Base-by-base conservation (phyloP, 179 eudicot species). In the Camellia oleifera region DNA sequence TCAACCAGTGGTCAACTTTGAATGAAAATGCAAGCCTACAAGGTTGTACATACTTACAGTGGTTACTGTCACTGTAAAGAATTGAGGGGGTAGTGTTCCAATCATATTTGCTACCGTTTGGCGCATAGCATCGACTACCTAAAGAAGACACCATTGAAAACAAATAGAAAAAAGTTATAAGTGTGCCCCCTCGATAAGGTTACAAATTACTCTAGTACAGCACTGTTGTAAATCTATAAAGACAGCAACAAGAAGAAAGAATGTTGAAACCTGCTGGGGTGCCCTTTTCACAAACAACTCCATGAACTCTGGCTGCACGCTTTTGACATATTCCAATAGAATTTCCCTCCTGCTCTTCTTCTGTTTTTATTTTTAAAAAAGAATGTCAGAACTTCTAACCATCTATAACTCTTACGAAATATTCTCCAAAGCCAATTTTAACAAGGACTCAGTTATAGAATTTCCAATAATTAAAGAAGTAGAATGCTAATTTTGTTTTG, bases 101-200 rank as follows among this genome's bases (percentile, higher is more conserved):
- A 94, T 94, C 97, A 94, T 94, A 81, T 92, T 94, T 69, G 97
- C 89, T n/a, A 94, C 95, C 11, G 97, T 94, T 82, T 92, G 95
- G 56, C 98, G 97, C 98, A 94, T 94, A 42, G 98, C 98, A 74
- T 94, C 98, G 81, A 94, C 98, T 72, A 94, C 92, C 98, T 94
- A 82, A 23, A 72, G 45, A 69, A 64, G 40, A 58, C 46, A 53
- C 3, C 44, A 45, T n/a, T 32, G 62, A 52, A 44, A 60, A 20
- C 44, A 10, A 66, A 56, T 62, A 46, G 13, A 76, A 48, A 4
- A 14, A 52, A 10, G 76, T 18, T 42, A 77, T 26, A 62, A 50
- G 77, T 79, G 4, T 4, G 54, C 44, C 56, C 45, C 45, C 12
- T 60, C 40, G 17, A 61, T 14, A 44, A 61, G 53, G 54, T 17